Evolutionary conservation across 169 alveolate genomes (phyloP).

Genomic region (Toxoplasma gondii): DNA sequence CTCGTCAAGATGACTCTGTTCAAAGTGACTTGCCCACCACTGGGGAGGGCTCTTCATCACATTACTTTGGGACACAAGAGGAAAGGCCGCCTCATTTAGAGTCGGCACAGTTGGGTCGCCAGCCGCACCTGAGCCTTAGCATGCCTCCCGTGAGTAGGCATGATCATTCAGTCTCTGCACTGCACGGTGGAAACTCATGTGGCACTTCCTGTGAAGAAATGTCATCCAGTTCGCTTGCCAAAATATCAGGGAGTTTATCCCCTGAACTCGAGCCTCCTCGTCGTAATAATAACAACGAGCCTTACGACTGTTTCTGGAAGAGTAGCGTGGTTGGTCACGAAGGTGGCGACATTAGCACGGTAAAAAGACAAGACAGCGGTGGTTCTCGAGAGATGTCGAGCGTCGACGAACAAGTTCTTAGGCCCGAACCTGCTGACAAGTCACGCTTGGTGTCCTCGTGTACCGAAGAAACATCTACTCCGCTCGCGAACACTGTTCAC

Average conservation of each 20-base stretch:
- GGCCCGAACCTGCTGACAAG: background rate
- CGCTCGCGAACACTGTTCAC: background rate
- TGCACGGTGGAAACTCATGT: too few relatives aligned
- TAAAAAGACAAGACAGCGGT: background rate
- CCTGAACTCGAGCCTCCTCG: background rate
- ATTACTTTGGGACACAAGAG: too few relatives aligned
- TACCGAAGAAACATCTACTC: background rate
- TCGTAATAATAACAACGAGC: background rate
- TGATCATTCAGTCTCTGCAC: too few relatives aligned
- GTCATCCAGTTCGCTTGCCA: too few relatives aligned
- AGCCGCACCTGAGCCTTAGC: too few relatives aligned
- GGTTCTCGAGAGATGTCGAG: background rate
- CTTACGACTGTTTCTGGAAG: background rate
- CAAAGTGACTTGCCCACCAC: too few relatives aligned
- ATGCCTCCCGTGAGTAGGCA: too few relatives aligned
- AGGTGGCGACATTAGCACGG: background rate
- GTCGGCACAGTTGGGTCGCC: too few relatives aligned
- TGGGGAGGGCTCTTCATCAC: too few relatives aligned
- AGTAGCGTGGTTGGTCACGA: background rate
- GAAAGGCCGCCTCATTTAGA: too few relatives aligned
- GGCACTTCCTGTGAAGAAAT: too few relatives aligned
- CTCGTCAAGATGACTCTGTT: too few relatives aligned
- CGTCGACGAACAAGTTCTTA: background rate
- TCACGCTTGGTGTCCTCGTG: slow-evolving; percentile 12
- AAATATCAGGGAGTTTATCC: background rate